Conservation (phyloP, 371 early-diverging fungal genomes). For the Syncephalastrum racemosum region DNA sequence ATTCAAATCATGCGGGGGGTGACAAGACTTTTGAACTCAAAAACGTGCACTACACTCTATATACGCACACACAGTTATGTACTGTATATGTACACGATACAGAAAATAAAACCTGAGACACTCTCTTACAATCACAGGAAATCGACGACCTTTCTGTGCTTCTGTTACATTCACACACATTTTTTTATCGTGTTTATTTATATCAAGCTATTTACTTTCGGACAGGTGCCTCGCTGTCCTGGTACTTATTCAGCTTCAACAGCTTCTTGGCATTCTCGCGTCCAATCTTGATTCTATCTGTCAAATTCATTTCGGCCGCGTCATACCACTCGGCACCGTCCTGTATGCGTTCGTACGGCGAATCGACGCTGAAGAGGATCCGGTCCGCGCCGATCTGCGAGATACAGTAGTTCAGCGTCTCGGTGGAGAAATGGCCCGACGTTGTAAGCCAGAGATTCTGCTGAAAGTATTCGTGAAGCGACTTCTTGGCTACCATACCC, state of each 20-base stretch:
- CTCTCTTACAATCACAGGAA: too few relatives aligned
- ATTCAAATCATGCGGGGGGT: too few relatives aligned
- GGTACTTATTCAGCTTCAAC: conserved; percentile 3
- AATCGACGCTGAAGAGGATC: conserved; percentile 17
- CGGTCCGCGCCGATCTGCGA: conserved; percentile 12
- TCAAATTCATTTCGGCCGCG: neutral
- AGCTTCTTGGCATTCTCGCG: conserved; percentile 10
- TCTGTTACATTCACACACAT: neutral
- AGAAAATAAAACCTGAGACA: too few relatives aligned
- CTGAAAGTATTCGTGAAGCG: conserved; percentile 5
- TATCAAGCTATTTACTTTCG: neutral
- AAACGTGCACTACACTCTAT: too few relatives aligned
- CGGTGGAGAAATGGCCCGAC: conserved; percentile 13
- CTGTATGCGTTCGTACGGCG: conserved; percentile 9
- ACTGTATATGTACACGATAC: too few relatives aligned
- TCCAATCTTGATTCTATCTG: conserved; percentile 4
- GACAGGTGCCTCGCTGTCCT: conserved; percentile 12
- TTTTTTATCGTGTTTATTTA: neutral
- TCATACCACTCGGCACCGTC: conserved; percentile 12
- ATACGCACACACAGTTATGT: too few relatives aligned
- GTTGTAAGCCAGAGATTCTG: conserved; percentile 19
- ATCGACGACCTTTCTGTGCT: too few relatives aligned
- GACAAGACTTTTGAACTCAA: too few relatives aligned
- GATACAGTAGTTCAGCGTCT: conserved; percentile 9
- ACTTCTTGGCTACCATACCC: conserved; percentile 3